Evolutionary conservation across 345 rosid genomes (phyloP), one percentile per base, ranked within the genome.

Genomic region (Stellera chamaejasme): DNA sequence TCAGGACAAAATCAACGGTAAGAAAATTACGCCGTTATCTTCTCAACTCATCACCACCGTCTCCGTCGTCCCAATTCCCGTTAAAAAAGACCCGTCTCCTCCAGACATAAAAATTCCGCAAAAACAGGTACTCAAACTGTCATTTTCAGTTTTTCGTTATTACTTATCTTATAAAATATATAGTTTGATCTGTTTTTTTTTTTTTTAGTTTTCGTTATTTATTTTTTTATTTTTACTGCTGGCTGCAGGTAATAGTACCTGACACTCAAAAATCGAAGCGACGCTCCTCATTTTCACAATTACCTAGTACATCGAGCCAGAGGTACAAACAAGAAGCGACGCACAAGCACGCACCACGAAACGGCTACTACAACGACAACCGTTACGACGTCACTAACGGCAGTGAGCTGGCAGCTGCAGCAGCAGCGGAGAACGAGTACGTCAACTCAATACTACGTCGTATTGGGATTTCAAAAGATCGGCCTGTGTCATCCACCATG

Each of bases 1-100:
- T 50, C 88, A 83, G 68, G 89, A 77, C 69, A 83, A 79, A 53
- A 19, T 1, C 23, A 82, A 77, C 39, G 52, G 67, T 66, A 82
- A 70, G 80, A 83, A 82, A 74, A 32, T 19, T 19, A 75, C 74
- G 15, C 75, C 86, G 19, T 66, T 74, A 16, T 82, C 83, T 12
- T 81, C 68, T 12, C 67, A 74, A 15, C 70, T 82, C 32, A 52
- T 66, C 55, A 77, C 51, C 68, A 73, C 70, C 68, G 67, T 70
- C 0, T 60, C 58, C 58, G 39, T 5, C 39, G 81, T 74, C 70
- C 78, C 88, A 4, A 32, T 87, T 58, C 84, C 96, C 2, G 76
- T 81, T 59, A 93, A 82, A 77, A 93, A 72, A 77, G 83, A 78
- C 53, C 79, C 88, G 25, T 72, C 79, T 64, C 82, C 89, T 45